phyloP scores from a whole-genome alignment of 2,329 filamentous ascomycete genomes.

The Zymoseptoria tritici region DNA sequence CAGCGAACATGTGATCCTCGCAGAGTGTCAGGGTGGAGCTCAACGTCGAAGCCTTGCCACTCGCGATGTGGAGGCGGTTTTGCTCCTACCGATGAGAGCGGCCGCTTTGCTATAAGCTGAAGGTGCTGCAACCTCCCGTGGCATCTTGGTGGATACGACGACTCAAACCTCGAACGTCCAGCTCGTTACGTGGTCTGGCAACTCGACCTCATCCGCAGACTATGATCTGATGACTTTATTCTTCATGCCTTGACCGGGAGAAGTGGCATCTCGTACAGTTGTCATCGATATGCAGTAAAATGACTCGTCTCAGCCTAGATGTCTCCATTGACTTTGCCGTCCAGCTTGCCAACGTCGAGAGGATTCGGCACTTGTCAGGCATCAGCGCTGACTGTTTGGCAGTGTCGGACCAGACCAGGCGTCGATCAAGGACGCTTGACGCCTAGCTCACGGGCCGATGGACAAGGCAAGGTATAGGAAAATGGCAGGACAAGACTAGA shows the following conservation, averaged over 20 bases:
- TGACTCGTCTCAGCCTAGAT: no score
- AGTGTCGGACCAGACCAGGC: neutral
- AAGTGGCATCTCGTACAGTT: neutral
- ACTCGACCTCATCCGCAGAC: no score
- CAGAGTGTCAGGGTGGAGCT: no score
- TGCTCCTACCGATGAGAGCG: neutral
- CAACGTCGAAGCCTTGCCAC: no score
- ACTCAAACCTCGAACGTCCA: no score
- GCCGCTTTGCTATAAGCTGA: neutral
- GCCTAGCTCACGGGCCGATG: neutral
- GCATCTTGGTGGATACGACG: neutral
- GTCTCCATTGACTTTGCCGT: neutral
- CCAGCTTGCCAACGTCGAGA: neutral
- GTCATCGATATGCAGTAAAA: no score
- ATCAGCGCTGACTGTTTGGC: neutral
- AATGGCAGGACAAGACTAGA: neutral
- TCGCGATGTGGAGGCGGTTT: neutral
- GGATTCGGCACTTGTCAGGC: neutral
- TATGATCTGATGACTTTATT: neutral
- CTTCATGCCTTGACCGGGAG: neutral
- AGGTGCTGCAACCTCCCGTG: neutral
- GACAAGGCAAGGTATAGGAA: neutral
- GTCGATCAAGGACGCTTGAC: neutral
- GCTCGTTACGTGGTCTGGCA: no score
- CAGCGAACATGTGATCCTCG: no score